phyloP scores from a whole-genome alignment of 2,329 filamentous ascomycete species.

The Paramyrothecium roridum region DNA sequence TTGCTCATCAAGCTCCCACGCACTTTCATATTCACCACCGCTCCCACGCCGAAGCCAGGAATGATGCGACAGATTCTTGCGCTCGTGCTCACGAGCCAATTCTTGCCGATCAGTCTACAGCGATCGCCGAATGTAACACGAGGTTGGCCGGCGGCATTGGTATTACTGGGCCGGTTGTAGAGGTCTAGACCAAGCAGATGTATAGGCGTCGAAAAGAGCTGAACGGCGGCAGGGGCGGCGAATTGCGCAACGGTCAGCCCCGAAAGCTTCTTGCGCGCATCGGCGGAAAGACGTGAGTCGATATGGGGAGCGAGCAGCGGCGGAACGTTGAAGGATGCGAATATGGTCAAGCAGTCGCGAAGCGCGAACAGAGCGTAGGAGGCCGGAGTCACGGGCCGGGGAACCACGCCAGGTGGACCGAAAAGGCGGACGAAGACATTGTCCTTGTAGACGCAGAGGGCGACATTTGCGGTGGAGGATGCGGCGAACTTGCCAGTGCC shows the following conservation, averaged over 20 bases:
- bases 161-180: conserved; percentile 64
- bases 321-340: conserved; percentile 88
- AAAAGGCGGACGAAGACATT: conserved; percentile 81
- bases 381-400: conserved; percentile 60
- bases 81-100: conserved; percentile 71
- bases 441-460: conserved; percentile 86
- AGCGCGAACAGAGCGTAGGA: conserved; percentile 77
- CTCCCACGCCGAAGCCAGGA: conserved; percentile 84
- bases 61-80: conserved; percentile 83
- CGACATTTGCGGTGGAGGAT: conserved; percentile 79
- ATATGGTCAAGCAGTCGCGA: conserved; percentile 85
- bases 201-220: conserved; percentile 77
- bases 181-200: conserved; percentile 83
- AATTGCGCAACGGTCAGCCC: conserved; percentile 74
- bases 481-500: conserved; percentile 79
- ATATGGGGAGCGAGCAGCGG: conserved; percentile 71
- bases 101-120: conserved; percentile 63
- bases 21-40: conserved; percentile 77
- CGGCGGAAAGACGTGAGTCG: conserved; percentile 49
- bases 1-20: conserved; percentile 64
- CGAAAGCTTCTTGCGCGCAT: conserved; percentile 38
- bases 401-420: conserved; percentile 53
- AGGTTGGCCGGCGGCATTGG: conserved; percentile 8
- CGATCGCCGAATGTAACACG: conserved; percentile 52
- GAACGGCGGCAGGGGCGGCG: conserved; percentile 72